phyloP scores from a whole-genome alignment of 805 yeast species.

The Yamadazyma insecticola region DNA sequence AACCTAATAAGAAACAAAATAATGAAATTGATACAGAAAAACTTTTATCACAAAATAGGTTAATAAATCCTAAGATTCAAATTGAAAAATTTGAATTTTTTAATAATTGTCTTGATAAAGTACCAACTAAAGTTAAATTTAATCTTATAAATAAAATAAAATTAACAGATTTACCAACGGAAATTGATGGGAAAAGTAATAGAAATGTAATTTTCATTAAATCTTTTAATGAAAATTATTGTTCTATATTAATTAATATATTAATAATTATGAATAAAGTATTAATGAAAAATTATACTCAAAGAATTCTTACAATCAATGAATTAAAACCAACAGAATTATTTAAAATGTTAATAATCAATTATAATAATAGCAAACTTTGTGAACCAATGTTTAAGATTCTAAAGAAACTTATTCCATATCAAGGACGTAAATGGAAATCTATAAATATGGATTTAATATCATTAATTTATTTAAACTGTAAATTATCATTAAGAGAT shows the following conservation, averaged over 20 bases:
- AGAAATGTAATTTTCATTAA: constrained; percentile 18
- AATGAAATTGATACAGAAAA: constrained; percentile 24
- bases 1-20: constrained; percentile 9
- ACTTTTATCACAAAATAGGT: constrained; percentile 32
- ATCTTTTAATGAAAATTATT: constrained; percentile 37
- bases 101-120: constrained; percentile 24
- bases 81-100: constrained; percentile 34
- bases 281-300: constrained; percentile 59
- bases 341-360: constrained; percentile 50
- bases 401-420: constrained; percentile 77
- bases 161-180: constrained; percentile 22
- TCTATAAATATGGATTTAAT: constrained; percentile 89
- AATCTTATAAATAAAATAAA: constrained; percentile 26
- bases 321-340: constrained; percentile 62
- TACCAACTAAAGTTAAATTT: constrained; percentile 7
- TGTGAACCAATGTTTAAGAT: constrained; percentile 70
- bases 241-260: constrained; percentile 46
- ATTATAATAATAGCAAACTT: constrained; percentile 55
- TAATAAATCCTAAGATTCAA: constrained; percentile 33
- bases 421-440: constrained; percentile 93
- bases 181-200: constrained; percentile 21
- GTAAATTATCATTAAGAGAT: constrained; percentile 68
- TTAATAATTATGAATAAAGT: constrained; percentile 54
- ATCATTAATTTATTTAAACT: constrained; percentile 76
- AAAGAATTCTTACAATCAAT: constrained; percentile 60